phyloP scores from a whole-genome alignment of 495 filamentous ascomycete species.

The Podospora pseudoanserina region DNA sequence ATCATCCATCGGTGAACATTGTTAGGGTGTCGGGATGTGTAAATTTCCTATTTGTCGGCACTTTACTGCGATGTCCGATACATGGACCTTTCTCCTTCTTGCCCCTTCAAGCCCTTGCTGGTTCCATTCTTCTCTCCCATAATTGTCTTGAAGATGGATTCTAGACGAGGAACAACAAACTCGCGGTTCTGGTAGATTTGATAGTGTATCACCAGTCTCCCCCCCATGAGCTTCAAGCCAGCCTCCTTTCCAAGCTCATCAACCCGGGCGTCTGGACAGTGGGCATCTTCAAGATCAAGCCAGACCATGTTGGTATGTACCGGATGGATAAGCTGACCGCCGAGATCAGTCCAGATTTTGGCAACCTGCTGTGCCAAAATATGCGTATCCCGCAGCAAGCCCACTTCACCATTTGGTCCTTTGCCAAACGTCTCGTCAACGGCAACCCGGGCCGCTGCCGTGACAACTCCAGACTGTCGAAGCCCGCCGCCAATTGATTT shows the following conservation, averaged over 20 bases:
- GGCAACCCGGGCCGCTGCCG: constrained; percentile 56
- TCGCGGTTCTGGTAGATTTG: constrained; percentile 52
- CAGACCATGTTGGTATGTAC: constrained; percentile 95
- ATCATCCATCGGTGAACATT: neutral
- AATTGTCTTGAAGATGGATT: constrained; percentile 46
- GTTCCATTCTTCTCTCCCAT: constrained; percentile 22
- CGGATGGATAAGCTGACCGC: constrained; percentile 56
- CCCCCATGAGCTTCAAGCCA: constrained; percentile 52
- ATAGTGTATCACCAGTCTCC: constrained; percentile 61
- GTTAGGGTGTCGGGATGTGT: neutral
- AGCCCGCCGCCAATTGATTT: constrained; percentile 84
- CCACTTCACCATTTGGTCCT: constrained; percentile 57
- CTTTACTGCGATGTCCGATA: constrained; percentile 19
- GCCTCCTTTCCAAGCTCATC: constrained; percentile 47
- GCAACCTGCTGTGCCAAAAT: constrained; percentile 61
- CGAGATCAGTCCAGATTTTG: constrained; percentile 58
- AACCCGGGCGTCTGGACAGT: constrained; percentile 44
- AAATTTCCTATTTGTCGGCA: neutral
- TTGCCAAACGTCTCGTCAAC: constrained; percentile 67
- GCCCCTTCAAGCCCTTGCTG: neutral
- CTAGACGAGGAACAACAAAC: constrained; percentile 48
- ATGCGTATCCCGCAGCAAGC: constrained; percentile 62
- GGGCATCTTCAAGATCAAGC: constrained; percentile 64
- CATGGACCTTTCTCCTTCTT: constrained; percentile 22
- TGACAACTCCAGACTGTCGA: constrained; percentile 63